Conservation (phyloP, 2,329 filamentous ascomycete species). For the Calonectria hawksworthii region DNA sequence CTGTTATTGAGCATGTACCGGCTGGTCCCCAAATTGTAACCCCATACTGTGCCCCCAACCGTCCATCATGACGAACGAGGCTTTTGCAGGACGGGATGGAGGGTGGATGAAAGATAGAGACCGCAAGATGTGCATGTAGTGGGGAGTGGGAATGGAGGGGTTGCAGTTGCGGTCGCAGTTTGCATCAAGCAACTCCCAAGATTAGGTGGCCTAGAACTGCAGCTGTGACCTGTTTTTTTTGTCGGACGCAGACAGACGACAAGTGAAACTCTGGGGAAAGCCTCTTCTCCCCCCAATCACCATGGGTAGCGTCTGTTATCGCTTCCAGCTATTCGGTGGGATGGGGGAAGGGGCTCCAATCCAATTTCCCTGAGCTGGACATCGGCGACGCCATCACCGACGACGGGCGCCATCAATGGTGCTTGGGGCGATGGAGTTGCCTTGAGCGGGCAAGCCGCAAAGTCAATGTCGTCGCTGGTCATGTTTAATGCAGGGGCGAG, state of each 20-base stretch:
- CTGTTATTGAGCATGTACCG: slow-evolving; percentile 6
- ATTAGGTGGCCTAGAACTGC: neutral
- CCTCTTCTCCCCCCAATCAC: neutral
- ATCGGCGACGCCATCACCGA: slow-evolving; percentile 5
- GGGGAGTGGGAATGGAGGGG: neutral
- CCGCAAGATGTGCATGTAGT: slow-evolving; percentile 2
- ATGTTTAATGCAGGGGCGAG: slow-evolving; percentile 5
- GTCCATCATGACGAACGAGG: slow-evolving; percentile 17
- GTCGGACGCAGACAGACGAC: neutral
- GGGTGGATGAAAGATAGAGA: neutral
- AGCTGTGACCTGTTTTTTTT: neutral
- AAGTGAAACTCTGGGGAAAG: slow-evolving; percentile 20
- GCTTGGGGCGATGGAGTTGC: neutral
- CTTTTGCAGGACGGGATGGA: neutral
- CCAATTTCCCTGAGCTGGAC: neutral
- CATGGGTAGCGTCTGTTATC: neutral
- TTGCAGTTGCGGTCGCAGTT: slow-evolving; percentile 1
- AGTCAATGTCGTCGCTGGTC: slow-evolving; percentile 11
- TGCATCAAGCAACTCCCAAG: neutral
- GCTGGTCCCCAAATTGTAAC: neutral
- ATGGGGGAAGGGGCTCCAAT: neutral
- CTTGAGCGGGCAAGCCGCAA: slow-evolving; percentile 16
- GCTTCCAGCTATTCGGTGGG: neutral
- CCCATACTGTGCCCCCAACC: slow-evolving; percentile 15
- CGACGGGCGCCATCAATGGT: neutral